Evolutionary conservation across 495 filamentous ascomycete species (phyloP), one percentile per base, ranked within the genome.

Genomic region (Neurospora tetrasperma): DNA sequence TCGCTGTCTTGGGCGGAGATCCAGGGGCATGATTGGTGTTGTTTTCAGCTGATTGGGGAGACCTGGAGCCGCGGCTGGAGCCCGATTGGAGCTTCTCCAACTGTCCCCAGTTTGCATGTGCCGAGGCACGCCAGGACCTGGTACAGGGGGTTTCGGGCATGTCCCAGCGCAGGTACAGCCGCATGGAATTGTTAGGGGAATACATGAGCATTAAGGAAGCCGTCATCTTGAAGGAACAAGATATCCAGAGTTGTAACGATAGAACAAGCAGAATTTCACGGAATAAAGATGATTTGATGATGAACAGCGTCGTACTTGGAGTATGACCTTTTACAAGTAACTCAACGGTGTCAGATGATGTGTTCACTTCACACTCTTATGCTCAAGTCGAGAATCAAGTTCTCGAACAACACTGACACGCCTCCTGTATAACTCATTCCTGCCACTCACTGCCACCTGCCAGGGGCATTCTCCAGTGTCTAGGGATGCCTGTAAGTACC

Each of bases 31-130:
- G 54, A 66, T 66, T 66, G 54, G 54, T 35, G 54, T 31, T 35
- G 54, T 35, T 12, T 38, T 14, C 54, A 66, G 54, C 54, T 66
- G 42, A n/a, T 43, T 70, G 27, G 27, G 23, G 27, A 69, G 27
- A 16, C 16, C 38, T 41, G 66, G 39, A 70, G 20, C 72, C 43
- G 27, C 18, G 1, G 27, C 41, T 31, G 43, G 43, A 23, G 41
- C 40, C 39, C 46, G 39, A 27, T n/a, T 38, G 66, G 59, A 46
- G 71, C 48, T 38, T 71, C 66, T 44, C 39, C 40, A 72, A 27
- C 43, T 62, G 54, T 31, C 54, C 54, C 54, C 54, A 62, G 54
- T 78, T 78, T 41, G 71, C 80, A 82, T 82, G 80, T 82, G 80
- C 80, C 80, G 79, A 81, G 80, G 80, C 75, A 75, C 68, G 71